Conservation (phyloP, 129 eudicot genomes). For the Rutidosis leptorrhynchoides region DNA sequence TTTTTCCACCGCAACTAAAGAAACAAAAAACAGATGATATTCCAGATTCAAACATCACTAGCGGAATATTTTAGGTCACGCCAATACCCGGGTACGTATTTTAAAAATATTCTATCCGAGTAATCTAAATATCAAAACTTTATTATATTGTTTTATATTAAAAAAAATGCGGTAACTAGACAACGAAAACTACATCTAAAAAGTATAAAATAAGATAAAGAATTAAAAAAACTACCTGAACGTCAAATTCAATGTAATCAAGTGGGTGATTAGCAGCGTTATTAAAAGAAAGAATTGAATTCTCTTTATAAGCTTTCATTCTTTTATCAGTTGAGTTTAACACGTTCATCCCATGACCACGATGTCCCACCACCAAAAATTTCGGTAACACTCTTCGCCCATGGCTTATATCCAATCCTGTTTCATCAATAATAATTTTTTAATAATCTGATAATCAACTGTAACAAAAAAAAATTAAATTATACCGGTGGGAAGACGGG, state of each 20-base stretch:
- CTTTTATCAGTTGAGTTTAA: constrained; percentile 71
- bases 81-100: too few species aligned
- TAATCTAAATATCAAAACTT: too few species aligned
- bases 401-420: constrained; percentile 45
- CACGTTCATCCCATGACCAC: constrained; percentile 87
- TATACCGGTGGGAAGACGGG: constrained; percentile 49
- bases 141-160: too few species aligned
- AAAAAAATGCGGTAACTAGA: constrained; percentile 11
- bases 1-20: neutral
- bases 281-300: constrained; percentile 75
- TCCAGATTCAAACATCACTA: too few species aligned
- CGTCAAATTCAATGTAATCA: constrained; percentile 88
- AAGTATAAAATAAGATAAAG: neutral
- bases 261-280: constrained; percentile 58
- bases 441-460: neutral
- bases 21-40: constrained; percentile 22
- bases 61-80: too few species aligned
- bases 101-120: too few species aligned
- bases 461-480: neutral
- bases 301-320: constrained; percentile 71
- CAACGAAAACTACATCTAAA: neutral
- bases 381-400: constrained; percentile 40
- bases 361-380: constrained; percentile 80
- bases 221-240: constrained; percentile 52
- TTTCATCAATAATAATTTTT: neutral